Evolutionary conservation across 2,329 filamentous ascomycete species (phyloP).

Genomic region (Hypoxylon sp.): DNA sequence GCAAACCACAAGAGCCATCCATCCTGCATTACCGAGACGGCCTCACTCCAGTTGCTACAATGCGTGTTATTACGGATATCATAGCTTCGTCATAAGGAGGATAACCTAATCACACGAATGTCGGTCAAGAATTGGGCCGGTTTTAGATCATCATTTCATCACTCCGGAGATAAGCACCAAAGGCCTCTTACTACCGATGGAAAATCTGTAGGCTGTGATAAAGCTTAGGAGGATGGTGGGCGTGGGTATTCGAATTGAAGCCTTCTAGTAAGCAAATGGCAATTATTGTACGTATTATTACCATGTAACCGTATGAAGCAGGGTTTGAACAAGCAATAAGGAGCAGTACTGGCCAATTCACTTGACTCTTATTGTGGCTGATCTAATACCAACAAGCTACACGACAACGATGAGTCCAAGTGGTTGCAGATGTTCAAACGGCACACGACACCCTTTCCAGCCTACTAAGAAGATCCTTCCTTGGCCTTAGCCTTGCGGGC

Average conservation of each 20-base stretch:
- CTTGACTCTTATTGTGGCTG: background rate
- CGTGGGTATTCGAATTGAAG: too few relatives aligned
- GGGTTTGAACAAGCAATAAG: background rate
- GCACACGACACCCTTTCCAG: background rate
- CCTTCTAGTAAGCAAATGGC: background rate
- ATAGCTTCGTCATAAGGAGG: background rate
- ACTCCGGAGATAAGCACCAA: constrained; percentile 8
- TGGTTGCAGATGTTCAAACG: background rate
- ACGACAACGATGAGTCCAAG: background rate
- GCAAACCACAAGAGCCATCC: background rate
- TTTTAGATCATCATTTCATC: background rate
- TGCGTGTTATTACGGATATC: background rate
- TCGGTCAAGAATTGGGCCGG: constrained; percentile 7
- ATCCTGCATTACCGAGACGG: background rate
- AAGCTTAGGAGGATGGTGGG: too few relatives aligned
- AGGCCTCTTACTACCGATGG: background rate
- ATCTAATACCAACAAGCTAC: background rate
- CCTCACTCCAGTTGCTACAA: background rate
- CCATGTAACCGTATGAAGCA: background rate
- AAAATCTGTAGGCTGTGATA: background rate
- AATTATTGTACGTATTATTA: background rate
- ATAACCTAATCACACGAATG: background rate
- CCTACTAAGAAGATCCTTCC: background rate
- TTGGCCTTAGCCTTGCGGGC: constrained; percentile 12
- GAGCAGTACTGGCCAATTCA: background rate